Evolutionary conservation across 1,284 basidiomycete species (phyloP), one percentile per base, ranked within the genome.

Genomic region (Mixia osmundae): DNA sequence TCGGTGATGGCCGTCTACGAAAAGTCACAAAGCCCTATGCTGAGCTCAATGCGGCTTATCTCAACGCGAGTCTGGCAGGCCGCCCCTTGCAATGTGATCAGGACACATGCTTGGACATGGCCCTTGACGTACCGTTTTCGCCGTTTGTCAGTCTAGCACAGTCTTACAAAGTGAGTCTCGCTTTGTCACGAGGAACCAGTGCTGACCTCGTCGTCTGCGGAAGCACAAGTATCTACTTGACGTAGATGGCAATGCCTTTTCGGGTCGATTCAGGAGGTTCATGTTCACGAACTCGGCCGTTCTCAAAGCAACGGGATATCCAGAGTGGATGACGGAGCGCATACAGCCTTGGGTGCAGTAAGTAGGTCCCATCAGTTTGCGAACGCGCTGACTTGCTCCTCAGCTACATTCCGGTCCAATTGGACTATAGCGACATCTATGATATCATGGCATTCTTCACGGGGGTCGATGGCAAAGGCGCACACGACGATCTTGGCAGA

Each of bases 391-490:
- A 23, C 9, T 11, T 20, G 16, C 4, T 11, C 23, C 11, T 16
- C 39, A 49, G 46, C 38, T 50, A 48, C 39, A 41, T 50, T 30
- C 50, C 48, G 8, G 36, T 51, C 38, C 46, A 50, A 28, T 38
- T 53, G 30, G 47, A 53, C 39, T 51, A 50, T 36, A 44, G 44
- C 33, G 49, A 50, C 43, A 26, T 50, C 4, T 51, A 45, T 44
- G 58, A 61, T 43, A 54, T 60, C 39, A 53, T 62, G 52, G 50
- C 57, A 0, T 62, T 59, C 50, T 61, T 62, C 48, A 47, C 50
- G 8, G 61, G 60, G 30, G 50, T 58, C 3, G 55, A 61, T 35
- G 57, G 59, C 3, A 41, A 46, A 8, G 46, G 50, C 21, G 39
- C 33, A 3, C 50, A 55, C 32, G 55, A 59, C 38, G 53, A 54